Base-by-base conservation (phyloP, 1,139 yeast species). In the Suhomyces chickasaworum region DNA sequence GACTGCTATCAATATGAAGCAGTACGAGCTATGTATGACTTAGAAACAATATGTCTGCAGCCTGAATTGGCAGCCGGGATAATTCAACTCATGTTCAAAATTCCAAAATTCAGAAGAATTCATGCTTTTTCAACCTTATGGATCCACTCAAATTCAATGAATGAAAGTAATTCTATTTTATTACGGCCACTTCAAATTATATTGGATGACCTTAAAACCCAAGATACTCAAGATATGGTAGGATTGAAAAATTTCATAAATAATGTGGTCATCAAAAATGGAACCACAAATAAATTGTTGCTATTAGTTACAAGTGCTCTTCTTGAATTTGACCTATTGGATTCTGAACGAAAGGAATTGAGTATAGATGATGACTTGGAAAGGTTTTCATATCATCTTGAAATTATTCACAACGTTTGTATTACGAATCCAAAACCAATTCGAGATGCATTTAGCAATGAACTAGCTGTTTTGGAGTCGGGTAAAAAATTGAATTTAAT, bases 101-200 rank as follows among this genome's bases (percentile, higher is more conserved):
- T 78, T 2, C 66, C 73, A 4, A 50, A 56, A 4, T 58, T 61
- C 18, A 66, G 69, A 10, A 67, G 80, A 51, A 60, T 82, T 1
- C 62, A 65, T 18, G 82, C 84, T 0, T 73, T 85, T 48, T 74
- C 76, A 41, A 69, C 77, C 3, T 59, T 86, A 15, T 86, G 93
- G 91, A 69, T 69, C 4, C 87, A 84, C 53, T 73, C 86, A 1
- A 53, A 64, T 15, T 63, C 73, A 4, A 59, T 68, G 32, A 71
- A 66, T 48, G 76, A 74, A 9, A 78, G 76, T 10, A 71, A 69
- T 45, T 57, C 63, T 0, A 66, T 90, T 7, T 64, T 89, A 18
- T 69, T 76, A 10, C 72, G 85, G 47, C 93, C 96, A 0, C 64
- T 89, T n/a, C 82, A 84, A 50, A 59, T 89, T 4, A 67, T 89